A percentile compares a stretch with the other conserved stretches of the same genome.
Conservation (phyloP, 495 filamentous ascomycete species). For the Penicillium malachiteum region DNA sequence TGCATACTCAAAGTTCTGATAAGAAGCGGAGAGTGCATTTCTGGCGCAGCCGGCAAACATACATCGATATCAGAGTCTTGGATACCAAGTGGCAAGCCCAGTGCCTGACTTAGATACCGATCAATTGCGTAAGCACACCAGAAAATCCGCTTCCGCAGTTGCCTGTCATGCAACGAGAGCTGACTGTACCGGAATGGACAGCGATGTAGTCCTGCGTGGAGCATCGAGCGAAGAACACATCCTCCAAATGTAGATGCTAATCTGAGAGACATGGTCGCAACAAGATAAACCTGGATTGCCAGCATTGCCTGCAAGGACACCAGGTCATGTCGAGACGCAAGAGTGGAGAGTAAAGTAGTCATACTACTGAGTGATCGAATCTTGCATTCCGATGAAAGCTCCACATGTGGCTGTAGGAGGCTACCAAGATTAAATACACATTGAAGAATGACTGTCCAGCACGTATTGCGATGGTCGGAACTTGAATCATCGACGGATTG, state of each 20-base stretch:
- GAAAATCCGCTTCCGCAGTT: constrained; percentile 47
- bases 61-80: constrained; percentile 47
- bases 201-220: constrained; percentile 43
- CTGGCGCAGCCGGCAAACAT: constrained; percentile 32
- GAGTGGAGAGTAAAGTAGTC: constrained; percentile 26
- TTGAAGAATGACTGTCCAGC: constrained; percentile 43
- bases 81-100: constrained; percentile 45
- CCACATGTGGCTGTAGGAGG: constrained; percentile 27
- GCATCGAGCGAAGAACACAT: constrained; percentile 39
- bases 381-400: constrained; percentile 24
- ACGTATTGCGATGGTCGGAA: constrained; percentile 25
- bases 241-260: constrained; percentile 40
- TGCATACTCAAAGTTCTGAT: constrained; percentile 1
- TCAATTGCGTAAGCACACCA: constrained; percentile 53
- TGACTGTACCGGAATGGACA: constrained; percentile 45
- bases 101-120: constrained; percentile 46
- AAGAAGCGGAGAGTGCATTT: constrained; percentile 28
- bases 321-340: constrained; percentile 36
- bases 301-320: constrained; percentile 39
- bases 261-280: constrained; percentile 40
- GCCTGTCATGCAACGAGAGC: constrained; percentile 40
- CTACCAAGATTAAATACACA: constrained; percentile 39
- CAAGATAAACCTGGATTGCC: constrained; percentile 37
- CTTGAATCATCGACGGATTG: background rate
- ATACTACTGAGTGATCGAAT: constrained; percentile 32